These are phyloP conservation scores for Aspergillus japonicus DNA, from an alignment of 2,329 filamentous ascomycete species.

Conservation along the genomic window DNA sequence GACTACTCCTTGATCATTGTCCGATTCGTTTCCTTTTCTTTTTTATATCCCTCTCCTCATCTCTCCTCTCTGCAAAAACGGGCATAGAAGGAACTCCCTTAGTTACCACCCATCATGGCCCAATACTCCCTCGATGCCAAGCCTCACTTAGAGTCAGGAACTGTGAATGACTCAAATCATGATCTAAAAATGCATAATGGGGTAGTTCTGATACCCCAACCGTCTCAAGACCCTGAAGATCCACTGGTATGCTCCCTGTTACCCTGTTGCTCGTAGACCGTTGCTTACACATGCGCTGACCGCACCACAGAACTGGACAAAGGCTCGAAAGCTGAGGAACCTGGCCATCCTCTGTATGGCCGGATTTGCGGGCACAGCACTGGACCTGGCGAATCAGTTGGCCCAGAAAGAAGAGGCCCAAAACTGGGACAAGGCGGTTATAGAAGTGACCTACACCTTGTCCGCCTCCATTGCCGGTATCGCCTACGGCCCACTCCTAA, in stretches of 20 bases:
- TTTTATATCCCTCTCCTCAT: no score
- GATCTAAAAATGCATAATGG: not conserved
- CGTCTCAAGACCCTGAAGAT: slow-evolving; percentile 1
- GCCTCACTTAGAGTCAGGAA: not conserved
- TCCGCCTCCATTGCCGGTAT: slow-evolving; percentile 1
- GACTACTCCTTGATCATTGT: no score
- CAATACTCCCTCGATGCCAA: not conserved
- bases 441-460: not conserved
- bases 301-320: not conserved
- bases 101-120: no score
- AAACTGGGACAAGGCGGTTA: not conserved
- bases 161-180: not conserved
- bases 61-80: no score
- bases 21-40: no score
- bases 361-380: not conserved
- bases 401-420: not conserved
- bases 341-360: slow-evolving; percentile 1
- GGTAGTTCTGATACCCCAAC: not conserved
- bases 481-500: not conserved
- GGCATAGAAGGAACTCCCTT: no score
- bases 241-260: not conserved
- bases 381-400: slow-evolving; percentile 1
- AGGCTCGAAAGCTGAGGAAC: not conserved
- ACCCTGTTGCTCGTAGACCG: no score
- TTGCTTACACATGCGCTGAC: not conserved